These are phyloP conservation scores for Neofusicoccum parvum DNA, from an alignment of 2,329 filamentous ascomycete species.

Conservation along the genomic window DNA sequence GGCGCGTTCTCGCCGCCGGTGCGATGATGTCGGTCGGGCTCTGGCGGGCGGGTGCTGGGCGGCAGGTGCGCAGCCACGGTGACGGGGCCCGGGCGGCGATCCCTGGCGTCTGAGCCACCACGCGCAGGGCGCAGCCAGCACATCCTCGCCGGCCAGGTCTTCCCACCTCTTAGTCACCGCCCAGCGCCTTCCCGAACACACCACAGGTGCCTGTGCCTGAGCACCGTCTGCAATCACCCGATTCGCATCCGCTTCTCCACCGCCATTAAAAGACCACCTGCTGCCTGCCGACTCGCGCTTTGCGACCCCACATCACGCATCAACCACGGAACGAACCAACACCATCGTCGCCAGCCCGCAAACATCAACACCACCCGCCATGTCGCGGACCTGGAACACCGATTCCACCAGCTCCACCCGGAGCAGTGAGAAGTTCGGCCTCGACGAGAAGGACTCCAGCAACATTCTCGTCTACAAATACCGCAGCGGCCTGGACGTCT, in stretches of 20 bases:
- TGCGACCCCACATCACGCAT: background rate
- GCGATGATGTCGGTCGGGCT: too few relatives aligned
- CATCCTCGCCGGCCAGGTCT: background rate
- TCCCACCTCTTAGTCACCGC: background rate
- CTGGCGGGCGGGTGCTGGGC: background rate
- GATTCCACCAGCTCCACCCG: conserved; percentile 44
- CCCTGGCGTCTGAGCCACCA: conserved; percentile 16
- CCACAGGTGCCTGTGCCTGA: background rate
- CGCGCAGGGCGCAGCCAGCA: conserved; percentile 9
- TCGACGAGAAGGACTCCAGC: conserved; percentile 46
- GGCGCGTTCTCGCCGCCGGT: background rate
- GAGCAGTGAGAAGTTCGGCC: conserved; percentile 45
- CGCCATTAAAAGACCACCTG: background rate
- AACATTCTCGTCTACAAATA: conserved; percentile 52
- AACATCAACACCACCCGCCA: background rate
- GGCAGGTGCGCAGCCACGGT: background rate
- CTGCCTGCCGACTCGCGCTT: background rate
- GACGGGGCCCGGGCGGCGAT: background rate
- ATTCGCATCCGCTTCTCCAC: background rate
- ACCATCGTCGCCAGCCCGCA: background rate
- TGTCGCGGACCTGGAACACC: conserved; percentile 47
- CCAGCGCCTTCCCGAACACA: background rate
- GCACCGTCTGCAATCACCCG: background rate
- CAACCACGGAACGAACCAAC: background rate
- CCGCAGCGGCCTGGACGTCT: conserved; percentile 45